Percentiles rank a stretch among this genome's conserved stretches.
These are phyloP conservation scores for Rhododendron kiyosumense DNA, from an alignment of 148 eudicot species.

Conservation along the genomic window DNA sequence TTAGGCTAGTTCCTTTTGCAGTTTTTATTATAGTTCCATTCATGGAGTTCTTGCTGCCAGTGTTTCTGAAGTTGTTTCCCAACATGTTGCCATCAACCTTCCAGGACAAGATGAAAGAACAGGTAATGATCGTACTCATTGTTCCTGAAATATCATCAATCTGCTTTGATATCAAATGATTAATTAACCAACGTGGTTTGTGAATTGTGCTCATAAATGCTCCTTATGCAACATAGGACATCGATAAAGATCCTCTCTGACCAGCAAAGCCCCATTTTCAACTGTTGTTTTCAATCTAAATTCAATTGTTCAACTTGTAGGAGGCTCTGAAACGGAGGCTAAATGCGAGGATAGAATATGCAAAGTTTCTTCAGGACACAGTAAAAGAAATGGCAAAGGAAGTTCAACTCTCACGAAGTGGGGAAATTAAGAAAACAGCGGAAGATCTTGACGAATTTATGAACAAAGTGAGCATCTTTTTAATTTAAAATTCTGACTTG, in stretches of 20 bases:
- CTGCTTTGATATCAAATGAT: not conserved
- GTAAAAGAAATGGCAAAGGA: constrained; percentile 93
- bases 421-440: constrained; percentile 80
- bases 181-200: not conserved
- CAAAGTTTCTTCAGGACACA: constrained; percentile 93
- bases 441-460: constrained; percentile 90
- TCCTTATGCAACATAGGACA: not conserved
- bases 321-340: constrained; percentile 76
- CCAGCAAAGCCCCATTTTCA: not conserved
- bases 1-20: constrained; percentile 89
- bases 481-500: constrained; percentile 3
- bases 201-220: constrained; percentile 7
- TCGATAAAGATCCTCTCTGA: not conserved
- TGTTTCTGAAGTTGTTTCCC: constrained; percentile 76
- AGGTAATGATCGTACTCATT: constrained; percentile 35
- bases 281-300: not conserved
- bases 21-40: constrained; percentile 85
- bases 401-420: constrained; percentile 79
- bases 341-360: constrained; percentile 89
- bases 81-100: constrained; percentile 95
- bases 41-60: constrained; percentile 93
- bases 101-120: constrained; percentile 95
- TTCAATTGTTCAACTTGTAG: constrained; percentile 28
- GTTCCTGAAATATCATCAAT: constrained; percentile 4
- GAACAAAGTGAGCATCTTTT: constrained; percentile 43